Percentiles rank a stretch among this genome's conserved stretches.
Conservation (phyloP, 2,329 filamentous ascomycete species). For the Colletotrichum musicola region DNA sequence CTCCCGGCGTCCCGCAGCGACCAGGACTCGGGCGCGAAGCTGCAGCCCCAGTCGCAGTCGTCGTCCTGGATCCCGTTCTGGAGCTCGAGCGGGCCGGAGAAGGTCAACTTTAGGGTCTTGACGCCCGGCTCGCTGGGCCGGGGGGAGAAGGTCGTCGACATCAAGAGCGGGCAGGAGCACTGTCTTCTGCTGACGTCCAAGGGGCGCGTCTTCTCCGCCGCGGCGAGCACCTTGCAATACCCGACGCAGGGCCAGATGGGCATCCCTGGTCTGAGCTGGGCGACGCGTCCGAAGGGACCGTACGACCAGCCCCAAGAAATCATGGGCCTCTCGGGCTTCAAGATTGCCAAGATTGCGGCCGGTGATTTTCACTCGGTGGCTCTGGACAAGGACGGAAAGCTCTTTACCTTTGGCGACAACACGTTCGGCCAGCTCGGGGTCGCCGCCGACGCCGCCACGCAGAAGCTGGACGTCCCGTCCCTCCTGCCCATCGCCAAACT, state of each 20-base stretch:
- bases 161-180: slow-evolving; percentile 87
- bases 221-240: slow-evolving; percentile 81
- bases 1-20: slow-evolving; percentile 82
- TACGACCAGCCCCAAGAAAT: slow-evolving; percentile 90
- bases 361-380: slow-evolving; percentile 90
- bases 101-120: slow-evolving; percentile 79
- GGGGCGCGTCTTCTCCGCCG: slow-evolving; percentile 91
- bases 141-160: slow-evolving; percentile 79
- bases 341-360: slow-evolving; percentile 80
- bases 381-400: slow-evolving; percentile 79
- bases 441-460: slow-evolving; percentile 72
- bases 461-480: slow-evolving; percentile 76
- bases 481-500: slow-evolving; percentile 78
- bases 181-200: slow-evolving; percentile 85
- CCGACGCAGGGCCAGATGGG: slow-evolving; percentile 90
- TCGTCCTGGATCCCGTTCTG: slow-evolving; percentile 81
- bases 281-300: slow-evolving; percentile 78
- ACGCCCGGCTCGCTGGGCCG: slow-evolving; percentile 73
- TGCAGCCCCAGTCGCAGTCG: slow-evolving; percentile 63
- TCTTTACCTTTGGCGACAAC: slow-evolving; percentile 94
- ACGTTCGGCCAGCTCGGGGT: slow-evolving; percentile 92
- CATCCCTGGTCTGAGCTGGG: slow-evolving; percentile 84
- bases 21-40: slow-evolving; percentile 74
- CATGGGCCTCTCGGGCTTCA: slow-evolving; percentile 75
- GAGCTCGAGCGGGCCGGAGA: slow-evolving; percentile 52